Conservation (phyloP, 2,329 filamentous ascomycete genomes). For the Pseudogymnoascus sp. region DNA sequence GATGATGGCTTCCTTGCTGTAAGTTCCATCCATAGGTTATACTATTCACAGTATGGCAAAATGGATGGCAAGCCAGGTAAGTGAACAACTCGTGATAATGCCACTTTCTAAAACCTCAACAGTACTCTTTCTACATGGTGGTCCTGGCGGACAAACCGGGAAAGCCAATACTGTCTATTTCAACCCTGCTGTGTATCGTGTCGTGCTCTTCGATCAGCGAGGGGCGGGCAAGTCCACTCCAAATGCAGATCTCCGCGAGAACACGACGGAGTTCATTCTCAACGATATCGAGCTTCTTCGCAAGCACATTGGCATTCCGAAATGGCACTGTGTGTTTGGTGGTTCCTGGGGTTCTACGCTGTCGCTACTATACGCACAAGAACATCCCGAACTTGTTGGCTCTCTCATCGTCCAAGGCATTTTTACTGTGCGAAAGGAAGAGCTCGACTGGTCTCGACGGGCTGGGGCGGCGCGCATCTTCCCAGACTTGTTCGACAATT, state of each 20-base stretch:
- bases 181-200: constrained; percentile 36
- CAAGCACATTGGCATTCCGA: constrained; percentile 33
- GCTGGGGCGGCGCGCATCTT: constrained; percentile 26
- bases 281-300: constrained; percentile 39
- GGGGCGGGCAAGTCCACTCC: constrained; percentile 38
- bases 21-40: constrained; percentile 30
- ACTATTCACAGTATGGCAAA: constrained; percentile 35
- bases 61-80: constrained; percentile 33
- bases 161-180: constrained; percentile 35
- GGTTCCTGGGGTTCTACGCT: constrained; percentile 42
- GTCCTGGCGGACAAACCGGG: constrained; percentile 32
- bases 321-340: constrained; percentile 41
- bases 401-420: constrained; percentile 37
- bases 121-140: constrained; percentile 37
- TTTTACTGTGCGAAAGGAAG: constrained; percentile 30
- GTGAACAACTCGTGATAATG: not conserved
- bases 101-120: not conserved
- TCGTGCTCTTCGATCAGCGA: constrained; percentile 41
- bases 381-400: constrained; percentile 32
- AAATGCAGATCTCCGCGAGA: constrained; percentile 33
- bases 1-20: constrained; percentile 29
- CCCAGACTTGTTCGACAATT: constrained; percentile 28
- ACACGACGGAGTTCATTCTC: constrained; percentile 38
- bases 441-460: constrained; percentile 28
- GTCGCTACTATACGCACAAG: constrained; percentile 37